These are phyloP conservation scores for Setaria italica DNA, from an alignment of 202 grass and related monocot genomes.

Conservation along the genomic window DNA sequence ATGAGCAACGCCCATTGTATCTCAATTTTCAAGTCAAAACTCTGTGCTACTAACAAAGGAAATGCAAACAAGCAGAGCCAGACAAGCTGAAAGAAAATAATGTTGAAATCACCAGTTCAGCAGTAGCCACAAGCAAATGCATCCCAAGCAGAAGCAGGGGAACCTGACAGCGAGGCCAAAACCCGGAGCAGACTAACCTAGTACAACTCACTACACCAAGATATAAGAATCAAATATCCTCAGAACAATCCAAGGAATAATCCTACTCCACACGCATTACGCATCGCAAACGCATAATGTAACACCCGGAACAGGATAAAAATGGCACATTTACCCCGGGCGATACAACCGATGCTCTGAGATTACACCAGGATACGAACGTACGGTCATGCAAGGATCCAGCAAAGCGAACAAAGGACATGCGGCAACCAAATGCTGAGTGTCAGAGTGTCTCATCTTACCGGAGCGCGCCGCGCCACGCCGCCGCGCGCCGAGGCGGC, in stretches of 20 bases:
- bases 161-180: slow-evolving; percentile 35
- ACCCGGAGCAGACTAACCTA: slow-evolving; percentile 1
- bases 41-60: slow-evolving; percentile 25
- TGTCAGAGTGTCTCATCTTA: slow-evolving; percentile 28
- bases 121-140: slow-evolving; percentile 37
- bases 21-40: slow-evolving; percentile 37
- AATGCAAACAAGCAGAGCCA: slow-evolving; percentile 32
- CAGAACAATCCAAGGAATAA: slow-evolving; percentile 47
- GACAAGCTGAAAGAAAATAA: slow-evolving; percentile 43
- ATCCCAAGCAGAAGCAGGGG: slow-evolving; percentile 28
- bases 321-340: slow-evolving; percentile 40
- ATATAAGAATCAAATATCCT: slow-evolving; percentile 3
- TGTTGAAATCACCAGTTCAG: slow-evolving; percentile 40
- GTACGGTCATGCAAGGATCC: slow-evolving; percentile 30
- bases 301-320: slow-evolving; percentile 50
- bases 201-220: slow-evolving; percentile 7
- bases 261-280: slow-evolving; percentile 28
- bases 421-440: slow-evolving; percentile 32
- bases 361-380: slow-evolving; percentile 46
- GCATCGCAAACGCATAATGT: neutral
- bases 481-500: slow-evolving; percentile 48
- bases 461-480: slow-evolving; percentile 48
- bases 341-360: slow-evolving; percentile 65
- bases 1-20: slow-evolving; percentile 15
- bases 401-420: slow-evolving; percentile 49